phyloP scores from a whole-genome alignment of 768 basidiomycete genomes.

The Lyophyllum decastes region DNA sequence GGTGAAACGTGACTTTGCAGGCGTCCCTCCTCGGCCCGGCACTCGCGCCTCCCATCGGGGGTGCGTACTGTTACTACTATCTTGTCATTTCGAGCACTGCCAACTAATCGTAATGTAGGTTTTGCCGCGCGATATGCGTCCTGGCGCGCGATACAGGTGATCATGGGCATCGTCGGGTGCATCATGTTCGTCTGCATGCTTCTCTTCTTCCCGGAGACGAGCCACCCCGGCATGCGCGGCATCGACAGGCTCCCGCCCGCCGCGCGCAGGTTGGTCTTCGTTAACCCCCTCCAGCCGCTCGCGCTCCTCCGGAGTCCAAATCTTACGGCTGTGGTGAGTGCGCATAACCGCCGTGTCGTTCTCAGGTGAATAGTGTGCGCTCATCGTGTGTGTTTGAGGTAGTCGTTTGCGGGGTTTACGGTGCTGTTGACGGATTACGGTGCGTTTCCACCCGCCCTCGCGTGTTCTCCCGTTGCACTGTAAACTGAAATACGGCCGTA shows the following conservation, averaged over 20 bases:
- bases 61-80: conserved; percentile 23
- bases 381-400: not conserved
- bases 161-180: conserved; percentile 41
- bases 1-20: too few relatives aligned
- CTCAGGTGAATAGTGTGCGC: not conserved
- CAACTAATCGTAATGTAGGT: too few relatives aligned
- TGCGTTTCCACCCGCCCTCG: conserved; percentile 16
- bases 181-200: conserved; percentile 39
- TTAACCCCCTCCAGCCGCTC: conserved; percentile 63
- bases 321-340: conserved; percentile 50
- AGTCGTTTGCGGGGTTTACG: conserved; percentile 32
- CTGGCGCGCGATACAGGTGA: conserved; percentile 62
- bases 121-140: conserved; percentile 58
- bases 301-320: conserved; percentile 60
- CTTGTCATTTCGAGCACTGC: too few relatives aligned
- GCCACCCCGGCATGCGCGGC: conserved; percentile 57
- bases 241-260: conserved; percentile 44
- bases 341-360: not conserved
- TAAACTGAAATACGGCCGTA: too few relatives aligned
- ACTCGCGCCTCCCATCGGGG: conserved; percentile 60
- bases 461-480: too few relatives aligned
- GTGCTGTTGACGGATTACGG: conserved; percentile 42
- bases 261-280: conserved; percentile 35
- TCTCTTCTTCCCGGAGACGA: conserved; percentile 63
- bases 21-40: conserved; percentile 59